Conservation (phyloP, 2,329 filamentous ascomycete genomes). For the Trichocomaceae sp. region DNA sequence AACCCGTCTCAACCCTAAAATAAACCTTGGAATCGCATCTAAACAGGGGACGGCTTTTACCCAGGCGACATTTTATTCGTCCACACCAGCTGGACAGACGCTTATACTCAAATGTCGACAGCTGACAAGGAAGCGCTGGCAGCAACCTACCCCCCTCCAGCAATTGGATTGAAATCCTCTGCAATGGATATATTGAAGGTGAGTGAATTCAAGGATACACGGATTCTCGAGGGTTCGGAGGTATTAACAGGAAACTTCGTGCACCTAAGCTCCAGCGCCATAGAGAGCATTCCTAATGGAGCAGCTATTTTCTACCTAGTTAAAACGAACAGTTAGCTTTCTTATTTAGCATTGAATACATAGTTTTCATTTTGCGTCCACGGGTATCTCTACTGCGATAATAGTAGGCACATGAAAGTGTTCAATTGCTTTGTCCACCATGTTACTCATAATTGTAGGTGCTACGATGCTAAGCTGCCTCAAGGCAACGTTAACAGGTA, state of each 20-base stretch:
- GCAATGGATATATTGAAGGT: slow-evolving; percentile 50
- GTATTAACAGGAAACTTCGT: neutral
- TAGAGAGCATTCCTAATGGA: neutral
- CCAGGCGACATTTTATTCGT: slow-evolving; percentile 53
- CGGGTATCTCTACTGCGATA: too few species aligned
- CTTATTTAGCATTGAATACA: too few species aligned
- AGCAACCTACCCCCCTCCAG: slow-evolving; percentile 23
- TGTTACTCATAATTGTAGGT: too few species aligned
- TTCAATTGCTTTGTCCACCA: too few species aligned
- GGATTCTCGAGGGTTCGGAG: neutral
- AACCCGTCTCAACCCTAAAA: slow-evolving; percentile 30
- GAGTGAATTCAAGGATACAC: too few species aligned
- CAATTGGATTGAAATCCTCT: slow-evolving; percentile 47
- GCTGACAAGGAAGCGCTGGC: slow-evolving; percentile 34
- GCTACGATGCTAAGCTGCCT: too few species aligned
- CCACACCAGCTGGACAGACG: slow-evolving; percentile 47
- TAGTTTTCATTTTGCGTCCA: too few species aligned
- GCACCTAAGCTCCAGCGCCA: neutral
- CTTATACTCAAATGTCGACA: slow-evolving; percentile 32
- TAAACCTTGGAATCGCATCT: slow-evolving; percentile 40
- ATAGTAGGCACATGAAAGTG: too few species aligned
- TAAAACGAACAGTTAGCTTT: too few species aligned
- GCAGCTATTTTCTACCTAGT: slow-evolving; percentile 1
- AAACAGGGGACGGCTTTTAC: slow-evolving; percentile 38
- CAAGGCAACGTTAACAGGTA: too few species aligned